Conservation (phyloP, 1,284 basidiomycete genomes). For the Naganishia liquefaciens region DNA sequence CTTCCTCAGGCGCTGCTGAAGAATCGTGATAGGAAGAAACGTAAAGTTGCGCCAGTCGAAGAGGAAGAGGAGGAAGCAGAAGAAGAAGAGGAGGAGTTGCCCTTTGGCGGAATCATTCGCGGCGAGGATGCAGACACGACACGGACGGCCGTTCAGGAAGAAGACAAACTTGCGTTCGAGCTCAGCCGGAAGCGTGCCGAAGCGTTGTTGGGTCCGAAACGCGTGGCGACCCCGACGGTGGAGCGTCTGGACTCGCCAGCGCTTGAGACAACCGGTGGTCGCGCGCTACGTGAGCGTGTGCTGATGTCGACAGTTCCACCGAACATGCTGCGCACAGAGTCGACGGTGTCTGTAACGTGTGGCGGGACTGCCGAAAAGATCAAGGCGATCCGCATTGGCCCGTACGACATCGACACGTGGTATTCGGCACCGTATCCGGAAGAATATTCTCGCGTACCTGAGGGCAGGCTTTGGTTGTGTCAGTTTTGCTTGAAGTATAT, state of each 20-base stretch:
- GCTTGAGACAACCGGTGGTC: constrained; percentile 26
- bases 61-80: constrained; percentile 44
- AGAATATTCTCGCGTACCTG: constrained; percentile 90
- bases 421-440: constrained; percentile 98
- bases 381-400: constrained; percentile 87
- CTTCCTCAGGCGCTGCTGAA: constrained; percentile 11
- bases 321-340: constrained; percentile 16
- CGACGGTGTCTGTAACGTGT: constrained; percentile 17
- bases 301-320: constrained; percentile 36
- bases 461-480: constrained; percentile 93
- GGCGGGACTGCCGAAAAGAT: constrained; percentile 57
- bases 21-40: constrained; percentile 26
- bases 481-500: constrained; percentile 99
- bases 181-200: constrained; percentile 70
- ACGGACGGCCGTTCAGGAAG: constrained; percentile 66
- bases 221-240: constrained; percentile 1
- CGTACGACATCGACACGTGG: constrained; percentile 96
- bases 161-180: constrained; percentile 77
- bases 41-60: constrained; percentile 26
- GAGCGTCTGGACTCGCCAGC: constrained; percentile 10
- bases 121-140: constrained; percentile 72
- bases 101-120: constrained; percentile 78
- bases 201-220: constrained; percentile 20
- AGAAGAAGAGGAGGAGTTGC: constrained; percentile 51
- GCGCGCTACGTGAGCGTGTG: constrained; percentile 47